Evolutionary conservation across 179 eudicot species (phyloP).

Genomic region (Silene noctiflora): DNA sequence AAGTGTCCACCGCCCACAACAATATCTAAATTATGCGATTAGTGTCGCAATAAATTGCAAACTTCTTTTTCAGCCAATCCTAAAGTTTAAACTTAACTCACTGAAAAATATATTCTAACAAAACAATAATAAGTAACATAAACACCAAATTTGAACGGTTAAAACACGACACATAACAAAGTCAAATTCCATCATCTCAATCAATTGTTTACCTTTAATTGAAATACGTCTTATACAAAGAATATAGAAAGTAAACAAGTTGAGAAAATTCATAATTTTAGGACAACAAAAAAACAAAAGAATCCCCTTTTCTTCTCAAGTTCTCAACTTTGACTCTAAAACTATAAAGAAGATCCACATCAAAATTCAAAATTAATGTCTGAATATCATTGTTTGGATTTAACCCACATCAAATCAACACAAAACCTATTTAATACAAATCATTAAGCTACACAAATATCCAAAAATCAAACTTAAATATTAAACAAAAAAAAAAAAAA

Average conservation of each 20-base stretch:
- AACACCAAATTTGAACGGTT: too few species aligned
- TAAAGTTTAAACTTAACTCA: too few species aligned
- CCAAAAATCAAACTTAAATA: background rate
- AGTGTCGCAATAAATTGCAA: background rate
- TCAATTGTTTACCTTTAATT: too few species aligned
- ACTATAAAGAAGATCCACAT: too few species aligned
- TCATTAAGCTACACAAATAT: background rate
- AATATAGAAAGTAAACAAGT: background rate
- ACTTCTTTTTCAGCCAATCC: background rate
- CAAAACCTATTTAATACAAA: too few species aligned
- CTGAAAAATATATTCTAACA: too few species aligned
- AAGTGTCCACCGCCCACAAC: too few species aligned
- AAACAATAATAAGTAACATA: too few species aligned
- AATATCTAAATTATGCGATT: too few species aligned
- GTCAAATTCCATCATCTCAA: background rate
- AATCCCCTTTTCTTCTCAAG: slow-evolving; percentile 1
- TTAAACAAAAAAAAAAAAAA: background rate
- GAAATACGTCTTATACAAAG: background rate
- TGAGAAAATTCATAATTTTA: background rate
- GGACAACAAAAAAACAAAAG: background rate
- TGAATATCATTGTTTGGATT: too few species aligned
- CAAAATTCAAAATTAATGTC: too few species aligned
- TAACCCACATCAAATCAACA: background rate
- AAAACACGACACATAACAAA: background rate
- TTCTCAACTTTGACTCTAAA: background rate